Base-by-base conservation (phyloP, 805 yeast genomes). In the Kluyveromyces wickerhamii region DNA sequence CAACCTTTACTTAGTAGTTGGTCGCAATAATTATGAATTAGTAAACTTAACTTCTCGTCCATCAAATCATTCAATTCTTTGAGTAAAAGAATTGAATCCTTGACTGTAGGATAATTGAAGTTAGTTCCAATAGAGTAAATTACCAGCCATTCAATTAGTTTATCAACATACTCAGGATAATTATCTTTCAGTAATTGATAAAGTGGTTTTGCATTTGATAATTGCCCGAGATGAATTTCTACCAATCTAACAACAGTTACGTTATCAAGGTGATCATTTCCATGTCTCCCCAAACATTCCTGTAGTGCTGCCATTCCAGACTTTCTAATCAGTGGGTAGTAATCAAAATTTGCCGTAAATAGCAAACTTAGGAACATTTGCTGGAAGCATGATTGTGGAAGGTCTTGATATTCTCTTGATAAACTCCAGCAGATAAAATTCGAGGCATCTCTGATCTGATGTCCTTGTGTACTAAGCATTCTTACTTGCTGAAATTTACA, bases 301-400 rank as follows among this genome's bases (percentile, higher is more conserved):
- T 88, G 96, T 5, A 88, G 48, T 0, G 92, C 89, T 1, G 96
- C 95, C 4, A 85, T 66, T 1, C 88, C 79, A 12, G 96, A 88
- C 38, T 94, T 65, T 37, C 96, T 65, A 5, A 87, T 72, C 39
- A 77, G 67, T 13, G 85, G 61, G 36, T 87, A 95, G 15, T 66
- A 60, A 51, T 88, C 97, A 49, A 79, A 79, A 32, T 84, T 65
- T 7, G 79, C 60, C 1, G 74, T 66, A 8, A 66, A 52, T 2
- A 82, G 47, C 17, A 84, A 52, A 14, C 43, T 39, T 13, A 46
- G 36, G 21, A 54, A 47, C 9, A 43, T 67, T 65, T 13, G 39
- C 21, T 39, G 47, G 24, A 54, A 58, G 5, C 48, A 38, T 14
- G 19, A 19, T 5, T 13, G 10, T 1, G 27, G 14, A 2, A 41